These are phyloP conservation scores for Rhododendron henanense DNA, from an alignment of 148 eudicot genomes.

Conservation along the genomic window DNA sequence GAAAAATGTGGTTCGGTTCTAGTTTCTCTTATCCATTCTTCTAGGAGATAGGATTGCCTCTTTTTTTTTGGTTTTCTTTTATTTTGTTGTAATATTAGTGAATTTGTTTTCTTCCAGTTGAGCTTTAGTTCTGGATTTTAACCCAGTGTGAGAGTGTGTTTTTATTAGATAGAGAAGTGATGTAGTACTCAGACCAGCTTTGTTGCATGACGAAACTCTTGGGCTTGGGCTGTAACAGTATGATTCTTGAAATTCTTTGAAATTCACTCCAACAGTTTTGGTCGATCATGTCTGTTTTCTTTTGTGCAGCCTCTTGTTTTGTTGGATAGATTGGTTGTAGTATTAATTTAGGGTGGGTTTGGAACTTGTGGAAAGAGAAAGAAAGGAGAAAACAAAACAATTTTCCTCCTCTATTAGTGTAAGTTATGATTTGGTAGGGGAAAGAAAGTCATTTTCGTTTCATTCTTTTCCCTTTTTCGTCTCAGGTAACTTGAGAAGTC, in stretches of 20 bases:
- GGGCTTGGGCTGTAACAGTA: background rate
- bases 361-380: background rate
- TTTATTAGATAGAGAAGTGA: background rate
- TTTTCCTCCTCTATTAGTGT: background rate
- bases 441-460: background rate
- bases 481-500: background rate
- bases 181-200: background rate
- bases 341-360: background rate
- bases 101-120: background rate
- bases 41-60: background rate
- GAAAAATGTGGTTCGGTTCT: background rate
- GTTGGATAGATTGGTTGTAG: background rate
- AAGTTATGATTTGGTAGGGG: background rate
- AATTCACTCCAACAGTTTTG: background rate
- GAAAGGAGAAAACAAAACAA: background rate
- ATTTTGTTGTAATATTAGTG: background rate
- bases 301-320: background rate
- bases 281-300: background rate
- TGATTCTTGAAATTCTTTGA: background rate
- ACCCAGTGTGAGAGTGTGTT: background rate
- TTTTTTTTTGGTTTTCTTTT: background rate
- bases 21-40: background rate
- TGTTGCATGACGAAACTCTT: background rate
- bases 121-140: background rate
- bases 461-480: background rate